Base-by-base conservation (phyloP, 1,284 basidiomycete genomes). In the Naganishia sp. region DNA sequence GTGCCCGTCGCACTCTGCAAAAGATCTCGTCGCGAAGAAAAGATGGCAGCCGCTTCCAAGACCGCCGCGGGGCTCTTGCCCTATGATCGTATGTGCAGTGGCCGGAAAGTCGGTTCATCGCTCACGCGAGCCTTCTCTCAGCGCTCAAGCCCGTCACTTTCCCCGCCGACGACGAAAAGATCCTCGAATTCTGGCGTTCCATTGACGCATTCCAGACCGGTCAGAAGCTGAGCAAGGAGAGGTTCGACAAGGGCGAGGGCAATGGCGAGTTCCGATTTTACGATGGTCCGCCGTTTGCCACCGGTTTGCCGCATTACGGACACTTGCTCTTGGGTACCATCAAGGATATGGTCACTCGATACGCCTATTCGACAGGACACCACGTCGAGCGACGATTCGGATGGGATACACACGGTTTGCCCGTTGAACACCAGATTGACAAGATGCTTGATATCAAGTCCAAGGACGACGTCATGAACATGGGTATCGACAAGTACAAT, bases 391-490 rank as follows among this genome's bases (percentile, higher is more conserved):
- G 96, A 69, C 87, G 96, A 63, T 99, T 99, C 79, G 96, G 96
- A 61, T 99, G 96, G 96, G 96, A 99, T 81, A 98, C 95, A 33
- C 96, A 99, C 81, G 96, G 95, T 66, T 86, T 99, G 23, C 96
- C 96, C 48, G 94, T 99, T 74, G 96, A 99, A 81, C 94, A 98
- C 82, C 94, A 98, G 83, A 99, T 99, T 82, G 96, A 99, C 86
- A 99, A 98, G 83, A 90, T 87, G 75, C 85, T 99, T 60, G 87
- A 87, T 55, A 97, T 99, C 83, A 92, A 88, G 46, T 88, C 93
- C 54, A 92, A 92, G 78, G 90, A 88, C 57, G 96, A 99, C 77
- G 96, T 99, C 56, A 85, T 98, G 82, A 86, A 85, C 48, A 90
- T 99, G 89, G 96, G 96, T 33, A 95, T 99, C 79, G 91, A 90